Base-by-base conservation (phyloP, 1,284 basidiomycete species). In the Lignosus rhinocerotis region DNA sequence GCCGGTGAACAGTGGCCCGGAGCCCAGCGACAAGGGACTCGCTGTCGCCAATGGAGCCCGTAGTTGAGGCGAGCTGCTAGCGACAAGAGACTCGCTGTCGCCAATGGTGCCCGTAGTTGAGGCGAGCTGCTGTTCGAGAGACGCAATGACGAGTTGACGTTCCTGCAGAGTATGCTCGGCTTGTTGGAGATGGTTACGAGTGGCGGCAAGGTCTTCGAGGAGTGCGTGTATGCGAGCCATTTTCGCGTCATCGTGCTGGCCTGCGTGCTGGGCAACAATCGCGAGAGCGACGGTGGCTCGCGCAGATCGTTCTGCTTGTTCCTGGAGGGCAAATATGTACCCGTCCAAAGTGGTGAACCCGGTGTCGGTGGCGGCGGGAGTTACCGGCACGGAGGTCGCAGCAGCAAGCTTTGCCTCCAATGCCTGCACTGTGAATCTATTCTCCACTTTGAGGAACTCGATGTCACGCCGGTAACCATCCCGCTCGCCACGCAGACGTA, bases 391-490 rank as follows among this genome's bases (percentile, higher is more conserved):
- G 17, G 63, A 63, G 14, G 61, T 61, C 12, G 58, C 55, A 6
- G 58, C 68, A 12, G 71, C 66, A 14, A 83, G 70, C 59, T 83
- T 79, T 12, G 76, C 76, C 65, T 87, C 79, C 44, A 89, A 74
- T 1, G 84, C 81, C 59, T 88, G 80, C 8, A 86, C 78, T 3
- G 84, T 78, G 66, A 92, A 90, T 59, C 77, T 83, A 32, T 83
- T 81, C 71, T 94, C 92, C n/a, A 80, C 78, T 63, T 87, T 80
- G 44, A 87, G 74, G 73, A 92, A 94, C 43, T 89, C 80, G 14
- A 93, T 70, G 56, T 86, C 81, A 16, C 85, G 80, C 56, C 80
- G 79, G n/a, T 91, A 77, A 41, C 76, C 77, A 64, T 94, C 87
- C 8, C 92, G 80, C 66, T 94, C 91, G 3, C 70, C 69, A 14